Conservation (phyloP, 805 yeast genomes). For the Kregervanrija fluxuum region DNA sequence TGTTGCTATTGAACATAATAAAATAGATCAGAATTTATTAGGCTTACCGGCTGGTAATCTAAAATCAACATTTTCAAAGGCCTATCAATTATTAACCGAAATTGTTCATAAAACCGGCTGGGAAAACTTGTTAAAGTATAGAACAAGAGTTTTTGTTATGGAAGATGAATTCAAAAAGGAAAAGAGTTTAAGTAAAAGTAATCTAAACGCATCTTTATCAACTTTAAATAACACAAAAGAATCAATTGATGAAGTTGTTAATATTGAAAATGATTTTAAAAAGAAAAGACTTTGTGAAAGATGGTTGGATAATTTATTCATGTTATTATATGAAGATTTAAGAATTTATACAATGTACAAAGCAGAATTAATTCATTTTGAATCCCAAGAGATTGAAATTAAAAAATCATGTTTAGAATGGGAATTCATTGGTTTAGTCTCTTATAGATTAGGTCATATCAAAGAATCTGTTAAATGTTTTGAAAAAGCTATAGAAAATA, state of each 20-base stretch:
- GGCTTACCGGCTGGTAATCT: constrained; percentile 66
- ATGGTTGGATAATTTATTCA: constrained; percentile 66
- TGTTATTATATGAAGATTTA: constrained; percentile 66
- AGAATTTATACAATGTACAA: constrained; percentile 88
- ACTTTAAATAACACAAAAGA: background rate
- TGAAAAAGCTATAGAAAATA: constrained; percentile 55
- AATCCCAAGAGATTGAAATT: constrained; percentile 61
- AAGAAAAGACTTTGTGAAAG: constrained; percentile 64
- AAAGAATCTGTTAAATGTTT: constrained; percentile 88
- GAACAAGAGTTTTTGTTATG: constrained; percentile 65
- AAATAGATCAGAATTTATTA: constrained; percentile 52
- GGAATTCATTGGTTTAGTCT: constrained; percentile 81
- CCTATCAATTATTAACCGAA: constrained; percentile 56
- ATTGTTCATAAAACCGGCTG: constrained; percentile 65
- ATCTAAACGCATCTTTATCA: background rate
- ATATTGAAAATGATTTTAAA: constrained; percentile 36
- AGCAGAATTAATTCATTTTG: constrained; percentile 82
- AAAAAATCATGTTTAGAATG: constrained; percentile 54
- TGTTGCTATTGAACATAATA: constrained; percentile 57
- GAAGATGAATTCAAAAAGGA: constrained; percentile 50
- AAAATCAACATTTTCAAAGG: constrained; percentile 47
- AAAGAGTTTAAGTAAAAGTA: background rate
- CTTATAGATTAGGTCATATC: constrained; percentile 75
- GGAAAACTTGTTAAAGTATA: constrained; percentile 54
- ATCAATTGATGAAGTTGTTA: background rate